phyloP scores from a whole-genome alignment of 495 filamentous ascomycete genomes.

The Mytilinidion resinicola region DNA sequence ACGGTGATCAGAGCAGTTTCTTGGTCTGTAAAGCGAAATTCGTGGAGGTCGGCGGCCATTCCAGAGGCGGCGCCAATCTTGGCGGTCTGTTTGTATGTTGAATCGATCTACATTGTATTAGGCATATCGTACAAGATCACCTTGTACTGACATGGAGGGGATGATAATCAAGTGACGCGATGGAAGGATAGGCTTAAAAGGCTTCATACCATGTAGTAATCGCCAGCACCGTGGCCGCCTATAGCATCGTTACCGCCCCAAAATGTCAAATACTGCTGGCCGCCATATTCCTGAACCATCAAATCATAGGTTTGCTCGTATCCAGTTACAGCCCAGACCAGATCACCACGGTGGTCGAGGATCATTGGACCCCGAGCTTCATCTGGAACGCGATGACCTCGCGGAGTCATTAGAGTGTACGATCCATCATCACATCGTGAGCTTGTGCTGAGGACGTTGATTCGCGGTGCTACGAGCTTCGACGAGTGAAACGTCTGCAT shows the following conservation, averaged over 20 bases:
- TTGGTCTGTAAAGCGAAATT: conserved; percentile 22
- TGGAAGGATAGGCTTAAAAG: background rate
- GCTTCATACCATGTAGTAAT: conserved; percentile 44
- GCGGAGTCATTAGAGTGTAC: conserved; percentile 42
- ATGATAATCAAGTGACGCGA: too few relatives aligned
- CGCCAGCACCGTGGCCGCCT: conserved; percentile 45
- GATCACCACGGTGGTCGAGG: conserved; percentile 4
- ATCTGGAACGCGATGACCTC: conserved; percentile 36
- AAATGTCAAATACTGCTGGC: conserved; percentile 38
- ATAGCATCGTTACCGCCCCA: conserved; percentile 46
- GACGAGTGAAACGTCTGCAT: conserved; percentile 39
- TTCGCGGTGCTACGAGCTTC: conserved; percentile 33
- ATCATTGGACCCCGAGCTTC: conserved; percentile 32
- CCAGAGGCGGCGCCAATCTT: conserved; percentile 33
- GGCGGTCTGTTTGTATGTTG: conserved; percentile 43
- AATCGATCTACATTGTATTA: conserved; percentile 38
- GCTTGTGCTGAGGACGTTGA: conserved; percentile 37
- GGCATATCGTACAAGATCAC: background rate
- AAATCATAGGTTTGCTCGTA: conserved; percentile 9
- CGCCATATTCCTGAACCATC: conserved; percentile 6
- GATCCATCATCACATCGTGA: conserved; percentile 34
- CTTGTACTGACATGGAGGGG: too few relatives aligned
- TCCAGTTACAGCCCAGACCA: conserved; percentile 7
- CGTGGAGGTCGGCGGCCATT: conserved; percentile 11
- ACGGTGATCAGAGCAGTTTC: conserved; percentile 28